Base-by-base conservation (phyloP, 371 early-diverging fungal species). In the Nematocida parisii region DNA sequence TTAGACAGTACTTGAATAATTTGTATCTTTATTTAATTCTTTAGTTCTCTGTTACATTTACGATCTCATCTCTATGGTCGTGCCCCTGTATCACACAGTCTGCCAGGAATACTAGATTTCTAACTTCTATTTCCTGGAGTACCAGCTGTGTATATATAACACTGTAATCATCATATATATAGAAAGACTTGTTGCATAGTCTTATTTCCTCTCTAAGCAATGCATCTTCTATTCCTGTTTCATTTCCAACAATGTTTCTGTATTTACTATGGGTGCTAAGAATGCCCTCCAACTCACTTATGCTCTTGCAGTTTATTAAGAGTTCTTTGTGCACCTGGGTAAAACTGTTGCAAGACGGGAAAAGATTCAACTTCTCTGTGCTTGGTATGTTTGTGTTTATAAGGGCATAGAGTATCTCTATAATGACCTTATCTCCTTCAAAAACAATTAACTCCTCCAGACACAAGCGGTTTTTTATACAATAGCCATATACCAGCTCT, bases 51-150 rank as follows among this genome's bases (percentile, higher is more conserved):
- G 72, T 57, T 39, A 70, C 47, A 13, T 77, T 58, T 46, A 77
- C 22, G 5, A 77, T 62, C 9, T 77, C 60, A 13, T 84, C 83
- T 50, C 82, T 61, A n/a, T 75, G 66, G 18, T 94, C 94, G 83
- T 95, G 94, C 73, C 93, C 91, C 88, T 96, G 97, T 45, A 93
- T 90, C 85, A 99, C 94, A 87, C 99, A 99, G 88, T 98, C 98
- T 40, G 95, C 92, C 80, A 98, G 94, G 96, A 96, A 97, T 64
- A 96, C 92, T 85, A 98, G 93, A 88, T 96, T 98, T 75, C 96
- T 90, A 68, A 99, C 92, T 88, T 97, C 97, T 85, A 97, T 96
- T 85, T 98, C 99, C 90, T 95, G 96, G 71, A 98, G 89, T 86
- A 93, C 93, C 71, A 97, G 88, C 90, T 92, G 97, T 18, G 94